A percentile compares a stretch with the other conserved stretches of the same genome.
Conservation (phyloP, 257 asterid genomes). For the Scutellaria galericulata region DNA sequence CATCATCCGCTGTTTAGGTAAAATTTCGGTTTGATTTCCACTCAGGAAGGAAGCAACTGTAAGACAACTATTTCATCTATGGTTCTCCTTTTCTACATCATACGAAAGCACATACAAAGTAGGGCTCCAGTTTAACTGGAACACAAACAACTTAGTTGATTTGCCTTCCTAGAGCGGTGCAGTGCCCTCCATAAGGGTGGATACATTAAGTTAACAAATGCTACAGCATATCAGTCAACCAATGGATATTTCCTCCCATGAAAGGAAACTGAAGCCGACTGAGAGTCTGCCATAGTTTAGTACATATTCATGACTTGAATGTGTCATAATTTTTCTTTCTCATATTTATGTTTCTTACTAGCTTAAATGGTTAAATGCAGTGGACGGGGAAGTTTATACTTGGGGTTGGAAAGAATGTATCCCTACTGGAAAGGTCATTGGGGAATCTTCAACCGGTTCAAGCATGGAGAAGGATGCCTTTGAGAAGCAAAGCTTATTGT, state of each 20-base stretch:
- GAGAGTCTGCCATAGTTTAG: background rate
- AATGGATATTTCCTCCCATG: background rate
- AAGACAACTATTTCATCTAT: slow-evolving; percentile 1
- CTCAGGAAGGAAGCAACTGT: background rate
- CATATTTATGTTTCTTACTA: slow-evolving; percentile 18
- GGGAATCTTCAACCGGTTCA: slow-evolving; percentile 57
- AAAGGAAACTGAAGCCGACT: slow-evolving; percentile 13
- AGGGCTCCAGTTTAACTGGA: background rate
- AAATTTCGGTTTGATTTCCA: background rate
- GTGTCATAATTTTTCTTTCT: background rate
- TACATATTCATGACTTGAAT: slow-evolving; percentile 3
- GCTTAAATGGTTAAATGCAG: slow-evolving; percentile 54
- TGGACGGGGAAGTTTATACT: slow-evolving; percentile 80
- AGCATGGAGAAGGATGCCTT: slow-evolving; percentile 57
- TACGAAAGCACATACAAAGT: background rate
- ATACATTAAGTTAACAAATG: slow-evolving; percentile 13
- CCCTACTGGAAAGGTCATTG: slow-evolving; percentile 84
- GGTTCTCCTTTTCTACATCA: slow-evolving; percentile 5
- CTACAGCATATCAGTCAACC: background rate
- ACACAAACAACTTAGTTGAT: slow-evolving; percentile 2
- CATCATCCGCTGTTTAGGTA: background rate
- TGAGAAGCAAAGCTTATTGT: slow-evolving; percentile 55
- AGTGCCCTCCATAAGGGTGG: slow-evolving; percentile 5
- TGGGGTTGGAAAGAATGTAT: slow-evolving; percentile 99
- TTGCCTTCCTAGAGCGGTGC: background rate